Evolutionary conservation across 768 basidiomycete genomes (phyloP).

Genomic region (Agrocybe chaxingu): DNA sequence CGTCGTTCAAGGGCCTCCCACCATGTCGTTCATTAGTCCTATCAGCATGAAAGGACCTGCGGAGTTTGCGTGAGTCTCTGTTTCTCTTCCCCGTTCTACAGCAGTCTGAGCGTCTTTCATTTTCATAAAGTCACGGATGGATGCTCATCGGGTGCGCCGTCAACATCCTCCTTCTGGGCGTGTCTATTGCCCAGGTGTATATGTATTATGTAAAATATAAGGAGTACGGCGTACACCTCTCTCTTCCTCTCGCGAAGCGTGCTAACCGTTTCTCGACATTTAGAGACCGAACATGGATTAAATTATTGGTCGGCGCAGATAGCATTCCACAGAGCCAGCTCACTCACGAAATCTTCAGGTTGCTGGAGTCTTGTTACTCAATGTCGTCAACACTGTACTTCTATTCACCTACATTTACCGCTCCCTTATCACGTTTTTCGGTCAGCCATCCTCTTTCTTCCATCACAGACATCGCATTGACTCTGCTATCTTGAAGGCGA

Average conservation of each 20-base stretch:
- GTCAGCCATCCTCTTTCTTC: slow-evolving; percentile 19
- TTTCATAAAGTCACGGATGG: slow-evolving; percentile 38
- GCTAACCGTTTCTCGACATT: neutral
- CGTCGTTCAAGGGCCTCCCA: too few relatives aligned
- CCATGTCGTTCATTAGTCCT: neutral
- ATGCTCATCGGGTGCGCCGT: slow-evolving; percentile 46
- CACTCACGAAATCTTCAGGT: slow-evolving; percentile 26
- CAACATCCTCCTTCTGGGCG: slow-evolving; percentile 45
- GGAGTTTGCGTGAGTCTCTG: slow-evolving; percentile 29
- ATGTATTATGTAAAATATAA: slow-evolving; percentile 40
- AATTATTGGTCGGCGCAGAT: slow-evolving; percentile 32
- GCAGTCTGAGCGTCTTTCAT: slow-evolving; percentile 2
- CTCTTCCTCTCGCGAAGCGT: neutral
- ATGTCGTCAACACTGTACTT: slow-evolving; percentile 45
- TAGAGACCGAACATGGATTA: slow-evolving; percentile 46
- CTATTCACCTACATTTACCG: slow-evolving; percentile 43
- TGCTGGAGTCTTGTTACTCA: slow-evolving; percentile 37
- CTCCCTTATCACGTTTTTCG: slow-evolving; percentile 43
- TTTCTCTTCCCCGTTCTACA: neutral
- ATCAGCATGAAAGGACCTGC: slow-evolving; percentile 23
- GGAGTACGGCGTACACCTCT: slow-evolving; percentile 20
- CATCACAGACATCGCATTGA: neutral
- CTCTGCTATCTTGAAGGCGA: slow-evolving; percentile 12
- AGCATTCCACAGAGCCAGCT: neutral
- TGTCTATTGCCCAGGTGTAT: slow-evolving; percentile 46